A percentile compares a stretch with the other conserved stretches of the same genome.
phyloP scores from a whole-genome alignment of 2,329 filamentous ascomycete genomes.

The Polytolypa hystricis region DNA sequence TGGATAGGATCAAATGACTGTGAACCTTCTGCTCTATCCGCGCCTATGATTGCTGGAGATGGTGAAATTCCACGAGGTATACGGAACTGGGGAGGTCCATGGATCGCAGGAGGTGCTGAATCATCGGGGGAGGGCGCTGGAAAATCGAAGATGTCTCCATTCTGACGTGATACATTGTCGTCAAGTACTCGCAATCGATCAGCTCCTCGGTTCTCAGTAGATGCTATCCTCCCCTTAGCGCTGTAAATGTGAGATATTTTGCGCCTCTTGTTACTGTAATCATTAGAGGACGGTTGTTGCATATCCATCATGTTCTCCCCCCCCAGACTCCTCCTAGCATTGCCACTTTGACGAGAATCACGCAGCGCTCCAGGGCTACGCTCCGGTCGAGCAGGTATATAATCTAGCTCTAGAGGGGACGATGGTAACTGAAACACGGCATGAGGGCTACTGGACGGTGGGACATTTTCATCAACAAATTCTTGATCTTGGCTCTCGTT shows the following conservation, averaged over 20 bases:
- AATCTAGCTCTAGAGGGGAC: slow-evolving; percentile 14
- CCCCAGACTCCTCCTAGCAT: neutral
- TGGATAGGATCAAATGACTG: slow-evolving; percentile 13
- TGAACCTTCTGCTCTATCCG: slow-evolving; percentile 14
- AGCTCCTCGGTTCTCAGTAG: neutral
- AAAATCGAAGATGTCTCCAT: slow-evolving; percentile 21
- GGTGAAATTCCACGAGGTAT: slow-evolving; percentile 27
- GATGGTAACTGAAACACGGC: slow-evolving; percentile 22
- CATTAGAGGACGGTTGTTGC: slow-evolving; percentile 3
- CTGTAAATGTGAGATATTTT: slow-evolving; percentile 20
- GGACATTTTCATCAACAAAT: slow-evolving; percentile 21
- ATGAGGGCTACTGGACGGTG: slow-evolving; percentile 23
- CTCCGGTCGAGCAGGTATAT: neutral
- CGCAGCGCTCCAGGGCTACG: neutral
- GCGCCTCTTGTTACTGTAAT: slow-evolving; percentile 24
- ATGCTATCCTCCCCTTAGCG: neutral
- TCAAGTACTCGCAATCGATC: slow-evolving; percentile 19
- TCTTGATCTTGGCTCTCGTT: slow-evolving; percentile 24
- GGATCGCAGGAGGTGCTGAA: slow-evolving; percentile 17
- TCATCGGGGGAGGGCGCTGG: slow-evolving; percentile 30
- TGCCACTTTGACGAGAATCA: neutral
- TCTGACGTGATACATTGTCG: slow-evolving; percentile 11
- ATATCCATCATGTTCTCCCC: too few relatives aligned
- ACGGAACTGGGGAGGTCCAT: slow-evolving; percentile 21
- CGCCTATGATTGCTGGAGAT: slow-evolving; percentile 17